phyloP scores from a whole-genome alignment of 2,329 filamentous ascomycete genomes.

The Ophiosphaerella korrae region DNA sequence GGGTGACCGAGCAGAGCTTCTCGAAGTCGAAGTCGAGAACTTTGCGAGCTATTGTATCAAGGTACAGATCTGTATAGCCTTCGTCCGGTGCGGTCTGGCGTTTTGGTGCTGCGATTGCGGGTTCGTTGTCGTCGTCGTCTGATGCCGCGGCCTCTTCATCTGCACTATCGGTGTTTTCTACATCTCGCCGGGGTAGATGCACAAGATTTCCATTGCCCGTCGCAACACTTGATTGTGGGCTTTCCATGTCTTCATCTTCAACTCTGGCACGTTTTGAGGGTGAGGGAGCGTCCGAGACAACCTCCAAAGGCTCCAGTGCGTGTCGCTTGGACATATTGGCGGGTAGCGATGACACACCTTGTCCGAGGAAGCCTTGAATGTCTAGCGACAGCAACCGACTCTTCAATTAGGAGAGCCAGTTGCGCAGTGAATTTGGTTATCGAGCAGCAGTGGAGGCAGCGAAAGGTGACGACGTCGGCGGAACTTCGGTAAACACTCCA shows the following conservation, averaged over 20 bases:
- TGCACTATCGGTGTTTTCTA: constrained; percentile 41
- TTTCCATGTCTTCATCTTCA: constrained; percentile 49
- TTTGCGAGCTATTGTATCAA: constrained; percentile 93
- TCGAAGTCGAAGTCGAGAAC: constrained; percentile 98
- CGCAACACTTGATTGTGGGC: constrained; percentile 27
- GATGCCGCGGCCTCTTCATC: constrained; percentile 44
- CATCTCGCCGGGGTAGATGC: constrained; percentile 32
- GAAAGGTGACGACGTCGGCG: constrained; percentile 20
- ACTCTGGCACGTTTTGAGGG: constrained; percentile 56
- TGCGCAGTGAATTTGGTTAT: not conserved
- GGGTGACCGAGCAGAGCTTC: constrained; percentile 92
- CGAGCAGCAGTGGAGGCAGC: constrained; percentile 26
- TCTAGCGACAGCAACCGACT: not conserved
- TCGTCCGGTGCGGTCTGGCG: constrained; percentile 80
- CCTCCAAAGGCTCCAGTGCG: constrained; percentile 53
- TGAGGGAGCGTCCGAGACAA: constrained; percentile 47
- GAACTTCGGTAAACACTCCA: constrained; percentile 32
- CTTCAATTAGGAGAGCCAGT: not conserved
- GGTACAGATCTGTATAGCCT: constrained; percentile 93
- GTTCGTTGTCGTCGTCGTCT: constrained; percentile 46
- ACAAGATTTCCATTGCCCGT: constrained; percentile 38
- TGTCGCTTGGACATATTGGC: constrained; percentile 53
- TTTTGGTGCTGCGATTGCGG: constrained; percentile 53
- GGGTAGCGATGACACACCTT: not conserved
- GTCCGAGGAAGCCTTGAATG: not conserved